A percentile compares a stretch with the other conserved stretches of the same genome.
phyloP scores from a whole-genome alignment of 768 basidiomycete genomes.

The Psilocybe cubensis region DNA sequence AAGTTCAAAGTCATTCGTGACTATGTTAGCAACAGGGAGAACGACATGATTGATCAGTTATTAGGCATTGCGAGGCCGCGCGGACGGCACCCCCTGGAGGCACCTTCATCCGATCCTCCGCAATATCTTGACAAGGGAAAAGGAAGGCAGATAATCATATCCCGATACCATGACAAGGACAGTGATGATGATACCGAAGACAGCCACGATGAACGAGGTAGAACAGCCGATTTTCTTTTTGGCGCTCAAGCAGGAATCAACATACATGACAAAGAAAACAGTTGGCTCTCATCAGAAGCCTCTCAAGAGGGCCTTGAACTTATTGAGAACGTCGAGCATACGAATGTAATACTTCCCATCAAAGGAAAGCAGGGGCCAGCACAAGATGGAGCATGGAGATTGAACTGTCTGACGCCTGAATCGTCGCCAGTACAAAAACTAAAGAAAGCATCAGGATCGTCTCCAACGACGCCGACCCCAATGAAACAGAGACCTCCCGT shows the following conservation, averaged over 20 bases:
- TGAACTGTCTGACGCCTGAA: slow-evolving; percentile 22
- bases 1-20: slow-evolving; percentile 48
- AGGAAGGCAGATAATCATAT: slow-evolving; percentile 18
- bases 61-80: slow-evolving; percentile 17
- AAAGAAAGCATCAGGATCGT: not conserved
- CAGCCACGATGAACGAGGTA: slow-evolving; percentile 55
- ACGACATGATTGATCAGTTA: slow-evolving; percentile 36
- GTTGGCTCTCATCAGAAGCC: slow-evolving; percentile 32
- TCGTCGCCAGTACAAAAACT: slow-evolving; percentile 16
- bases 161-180: slow-evolving; percentile 23
- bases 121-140: slow-evolving; percentile 13
- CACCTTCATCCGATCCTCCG: slow-evolving; percentile 1
- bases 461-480: not conserved
- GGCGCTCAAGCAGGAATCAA: slow-evolving; percentile 41
- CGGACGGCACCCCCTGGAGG: not conserved
- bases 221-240: slow-evolving; percentile 62
- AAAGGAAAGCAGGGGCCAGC: slow-evolving; percentile 13
- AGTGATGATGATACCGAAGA: slow-evolving; percentile 38
- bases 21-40: slow-evolving; percentile 43
- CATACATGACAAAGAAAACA: slow-evolving; percentile 30
- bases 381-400: slow-evolving; percentile 17
- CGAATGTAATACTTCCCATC: not conserved
- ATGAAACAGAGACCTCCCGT: not conserved
- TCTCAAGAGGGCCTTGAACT: slow-evolving; percentile 16
- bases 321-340: not conserved